Evolutionary conservation across 768 basidiomycete genomes (phyloP), one percentile per base, ranked within the genome.

Genomic region (Crepidotus variabilis): DNA sequence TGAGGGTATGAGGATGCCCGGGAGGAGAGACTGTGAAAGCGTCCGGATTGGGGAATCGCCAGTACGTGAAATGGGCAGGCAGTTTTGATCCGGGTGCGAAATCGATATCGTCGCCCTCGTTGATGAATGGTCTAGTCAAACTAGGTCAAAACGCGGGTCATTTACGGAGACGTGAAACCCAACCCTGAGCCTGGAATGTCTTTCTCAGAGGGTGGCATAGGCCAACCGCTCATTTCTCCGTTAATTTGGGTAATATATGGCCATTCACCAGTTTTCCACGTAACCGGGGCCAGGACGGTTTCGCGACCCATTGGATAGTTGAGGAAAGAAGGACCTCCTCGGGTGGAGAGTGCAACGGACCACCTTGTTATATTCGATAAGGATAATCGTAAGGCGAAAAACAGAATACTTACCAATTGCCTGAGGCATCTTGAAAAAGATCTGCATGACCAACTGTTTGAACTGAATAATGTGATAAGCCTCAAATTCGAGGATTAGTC

Each of bases 391-490:
- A 43, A 51, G 51, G 7, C 55, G n/a, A 49, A n/a, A 1, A n/a
- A 21, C 61, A 24, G 33, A 65, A 61, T 7, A 59, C 56, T 57
- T 63, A 70, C 71, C 72, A 74, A 35, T 67, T 64, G 0, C 72
- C 72, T 8, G 59, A 54, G 0, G 47, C 58, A 50, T 72, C 71
- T 51, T 71, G 66, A 50, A 75, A 67, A 6, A 75, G 45, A 58
- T 75, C 74, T 22, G 71, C 67, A 57, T 76, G 75, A 2, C 75
- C 75, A 9, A 74, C 71, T 3, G 72, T 71, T 58, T 71, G 71
- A 47, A 75, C 70, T 71, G 51, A 11, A 39, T 6, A 18, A 50
- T 0, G 35, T 53, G 2, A 53, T 24, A 8, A 28, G 28, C 8
- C 28, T 24, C 2, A 6, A 6, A 21, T 22, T 8, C 9, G 10